Evolutionary conservation across 495 filamentous ascomycete species (phyloP).

Genomic region (Cryomyces minteri): DNA sequence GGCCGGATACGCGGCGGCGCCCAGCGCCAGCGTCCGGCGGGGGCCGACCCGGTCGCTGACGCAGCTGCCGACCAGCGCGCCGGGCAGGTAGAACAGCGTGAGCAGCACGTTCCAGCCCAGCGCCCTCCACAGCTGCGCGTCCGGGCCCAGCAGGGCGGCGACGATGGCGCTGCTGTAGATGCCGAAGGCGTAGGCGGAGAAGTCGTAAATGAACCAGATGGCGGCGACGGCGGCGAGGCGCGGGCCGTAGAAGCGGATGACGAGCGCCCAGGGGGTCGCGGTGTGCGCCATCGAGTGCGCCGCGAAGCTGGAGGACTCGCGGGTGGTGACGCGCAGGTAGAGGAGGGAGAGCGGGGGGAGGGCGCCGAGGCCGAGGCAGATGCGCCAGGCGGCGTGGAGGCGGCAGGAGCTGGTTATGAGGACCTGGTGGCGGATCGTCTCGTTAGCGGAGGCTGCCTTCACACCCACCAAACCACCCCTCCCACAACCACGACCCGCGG

Average conservation of each 20-base stretch:
- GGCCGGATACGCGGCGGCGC: conserved; percentile 43
- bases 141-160: conserved; percentile 36
- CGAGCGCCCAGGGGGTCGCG: conserved; percentile 36
- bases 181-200: conserved; percentile 59
- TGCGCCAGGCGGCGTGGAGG: conserved; percentile 55
- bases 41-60: conserved; percentile 62
- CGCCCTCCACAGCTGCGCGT: conserved; percentile 44
- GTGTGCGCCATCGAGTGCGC: conserved; percentile 31
- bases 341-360: conserved; percentile 62
- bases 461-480: too few species aligned
- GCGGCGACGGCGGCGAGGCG: conserved; percentile 48
- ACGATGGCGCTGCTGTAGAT: conserved; percentile 63
- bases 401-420: conserved; percentile 52
- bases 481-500: too few species aligned
- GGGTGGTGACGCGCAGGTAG: conserved; percentile 52
- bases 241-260: conserved; percentile 40
- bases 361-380: conserved; percentile 58
- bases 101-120: conserved; percentile 78
- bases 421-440: conserved; percentile 14
- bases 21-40: conserved; percentile 44
- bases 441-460: too few species aligned
- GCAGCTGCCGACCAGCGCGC: conserved; percentile 56
- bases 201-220: conserved; percentile 93
- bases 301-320: conserved; percentile 72
- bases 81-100: conserved; percentile 76